phyloP scores from a whole-genome alignment of 345 rosid genomes.

The Boechera stricta region DNA sequence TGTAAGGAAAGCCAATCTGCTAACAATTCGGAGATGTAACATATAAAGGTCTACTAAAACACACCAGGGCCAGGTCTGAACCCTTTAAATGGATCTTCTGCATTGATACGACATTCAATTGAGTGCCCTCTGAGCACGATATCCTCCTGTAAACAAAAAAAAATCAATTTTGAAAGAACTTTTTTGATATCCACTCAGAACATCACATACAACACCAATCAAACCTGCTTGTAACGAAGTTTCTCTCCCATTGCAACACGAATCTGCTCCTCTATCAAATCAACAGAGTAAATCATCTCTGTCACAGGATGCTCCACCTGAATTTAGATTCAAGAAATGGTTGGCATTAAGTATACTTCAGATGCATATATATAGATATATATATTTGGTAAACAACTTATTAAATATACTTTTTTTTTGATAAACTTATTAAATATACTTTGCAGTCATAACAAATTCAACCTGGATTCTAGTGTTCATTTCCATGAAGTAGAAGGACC shows the following conservation, averaged over 20 bases:
- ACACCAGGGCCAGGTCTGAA: constrained; percentile 99
- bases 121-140: constrained; percentile 97
- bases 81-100: constrained; percentile 96
- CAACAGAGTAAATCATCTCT: constrained; percentile 97
- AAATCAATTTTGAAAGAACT: background rate
- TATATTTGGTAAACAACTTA: background rate
- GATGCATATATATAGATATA: background rate
- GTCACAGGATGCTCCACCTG: constrained; percentile 99
- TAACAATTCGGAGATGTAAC: constrained; percentile 13
- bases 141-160: constrained; percentile 64
- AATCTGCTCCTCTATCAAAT: constrained; percentile 97
- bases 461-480: constrained; percentile 99
- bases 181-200: background rate
- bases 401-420: background rate
- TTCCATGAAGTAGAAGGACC: constrained; percentile 99
- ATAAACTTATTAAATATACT: background rate
- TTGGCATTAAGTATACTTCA: constrained; percentile 15
- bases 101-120: constrained; percentile 98
- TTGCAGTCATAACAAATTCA: constrained; percentile 4
- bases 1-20: constrained; percentile 12
- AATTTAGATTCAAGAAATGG: constrained; percentile 17
- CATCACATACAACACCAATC: constrained; percentile 2
- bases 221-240: constrained; percentile 85
- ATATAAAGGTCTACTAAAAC: constrained; percentile 1
- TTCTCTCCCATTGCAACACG: constrained; percentile 98